Percentiles rank a stretch among this genome's conserved stretches.
phyloP scores from a whole-genome alignment of 768 basidiomycete genomes.

The Tricholomella constricta region DNA sequence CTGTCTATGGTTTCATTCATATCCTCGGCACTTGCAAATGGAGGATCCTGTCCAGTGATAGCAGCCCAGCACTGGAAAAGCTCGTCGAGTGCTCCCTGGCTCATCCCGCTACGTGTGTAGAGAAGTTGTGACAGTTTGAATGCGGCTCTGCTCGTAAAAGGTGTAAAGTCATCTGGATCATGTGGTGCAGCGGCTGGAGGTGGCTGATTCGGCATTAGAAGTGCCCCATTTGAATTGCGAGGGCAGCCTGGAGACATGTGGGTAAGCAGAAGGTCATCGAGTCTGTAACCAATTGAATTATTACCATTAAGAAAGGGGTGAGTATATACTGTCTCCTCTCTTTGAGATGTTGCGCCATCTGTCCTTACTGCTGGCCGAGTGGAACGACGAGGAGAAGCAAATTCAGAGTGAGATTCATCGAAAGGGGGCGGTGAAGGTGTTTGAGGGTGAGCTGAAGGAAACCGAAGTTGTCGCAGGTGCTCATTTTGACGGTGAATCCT shows the following conservation, averaged over 20 bases:
- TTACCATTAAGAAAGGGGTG: conserved; percentile 5
- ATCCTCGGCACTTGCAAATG: conserved; percentile 33
- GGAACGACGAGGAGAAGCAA: neutral
- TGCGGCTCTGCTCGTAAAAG: neutral
- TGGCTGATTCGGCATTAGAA: neutral
- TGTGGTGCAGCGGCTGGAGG: neutral
- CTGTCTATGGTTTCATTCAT: conserved; percentile 36
- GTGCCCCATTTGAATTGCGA: conserved; percentile 2
- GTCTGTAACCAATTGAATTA: neutral
- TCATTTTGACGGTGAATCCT: neutral
- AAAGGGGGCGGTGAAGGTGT: neutral
- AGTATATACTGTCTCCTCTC: neutral
- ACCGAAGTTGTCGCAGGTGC: neutral
- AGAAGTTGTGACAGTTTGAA: conserved; percentile 6
- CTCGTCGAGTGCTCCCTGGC: neutral
- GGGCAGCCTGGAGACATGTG: neutral
- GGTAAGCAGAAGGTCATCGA: neutral
- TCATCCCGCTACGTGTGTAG: neutral
- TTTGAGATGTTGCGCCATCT: neutral
- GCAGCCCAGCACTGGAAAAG: conserved; percentile 10
- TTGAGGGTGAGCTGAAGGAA: neutral
- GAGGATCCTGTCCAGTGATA: conserved; percentile 24
- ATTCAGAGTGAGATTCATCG: neutral
- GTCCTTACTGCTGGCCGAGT: neutral
- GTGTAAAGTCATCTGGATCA: neutral